Evolutionary conservation across 768 basidiomycete species (phyloP).

Genomic region (Gloeopeniophorella convolvens): DNA sequence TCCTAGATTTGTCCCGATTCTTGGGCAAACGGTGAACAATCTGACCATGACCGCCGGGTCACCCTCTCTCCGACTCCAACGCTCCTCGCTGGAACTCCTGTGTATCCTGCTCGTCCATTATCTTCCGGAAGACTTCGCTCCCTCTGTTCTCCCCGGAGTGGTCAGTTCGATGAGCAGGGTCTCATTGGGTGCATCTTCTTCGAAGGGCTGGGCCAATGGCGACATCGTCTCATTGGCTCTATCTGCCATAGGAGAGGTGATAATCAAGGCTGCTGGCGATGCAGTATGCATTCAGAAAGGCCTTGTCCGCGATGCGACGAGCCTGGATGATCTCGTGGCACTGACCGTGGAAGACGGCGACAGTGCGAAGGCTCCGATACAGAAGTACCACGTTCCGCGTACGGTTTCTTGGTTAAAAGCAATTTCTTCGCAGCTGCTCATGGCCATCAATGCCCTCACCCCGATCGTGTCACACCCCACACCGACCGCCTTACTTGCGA

Average conservation of each 20-base stretch:
- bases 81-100: conserved; percentile 52
- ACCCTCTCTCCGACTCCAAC: conserved; percentile 53
- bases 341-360: conserved; percentile 19
- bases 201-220: conserved; percentile 68
- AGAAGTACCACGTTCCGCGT: conserved; percentile 4
- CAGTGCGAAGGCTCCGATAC: neutral
- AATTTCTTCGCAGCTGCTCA: conserved; percentile 75
- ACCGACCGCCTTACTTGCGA: conserved; percentile 51
- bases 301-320: conserved; percentile 43
- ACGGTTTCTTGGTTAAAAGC: conserved; percentile 71
- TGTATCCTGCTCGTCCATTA: conserved; percentile 44
- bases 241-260: conserved; percentile 44
- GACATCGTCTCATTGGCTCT: conserved; percentile 57
- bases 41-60: conserved; percentile 58
- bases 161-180: conserved; percentile 73
- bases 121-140: conserved; percentile 45
- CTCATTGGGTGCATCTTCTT: conserved; percentile 45
- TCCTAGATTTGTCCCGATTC: conserved; percentile 57
- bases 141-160: conserved; percentile 77
- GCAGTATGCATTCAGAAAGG: conserved; percentile 59
- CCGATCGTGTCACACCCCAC: conserved; percentile 68
- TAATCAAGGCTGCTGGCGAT: conserved; percentile 60
- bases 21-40: conserved; percentile 78
- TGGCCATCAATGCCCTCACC: conserved; percentile 72
- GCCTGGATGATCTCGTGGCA: conserved; percentile 57